Evolutionary conservation across 306 rosid genomes (phyloP).

Genomic region (Quercus cerris): DNA sequence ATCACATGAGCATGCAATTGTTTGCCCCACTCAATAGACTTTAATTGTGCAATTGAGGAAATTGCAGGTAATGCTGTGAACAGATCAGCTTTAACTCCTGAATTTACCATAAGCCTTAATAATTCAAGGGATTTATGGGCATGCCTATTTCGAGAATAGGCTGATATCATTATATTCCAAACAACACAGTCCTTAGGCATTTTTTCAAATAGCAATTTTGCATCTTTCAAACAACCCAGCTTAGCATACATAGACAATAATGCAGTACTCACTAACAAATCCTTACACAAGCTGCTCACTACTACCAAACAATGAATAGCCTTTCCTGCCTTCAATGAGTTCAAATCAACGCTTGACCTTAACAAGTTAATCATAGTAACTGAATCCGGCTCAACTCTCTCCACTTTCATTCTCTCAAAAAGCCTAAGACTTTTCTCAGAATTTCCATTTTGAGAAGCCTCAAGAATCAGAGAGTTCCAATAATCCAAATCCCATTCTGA

Average conservation of each 20-base stretch:
- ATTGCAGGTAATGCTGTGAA: slow-evolving; percentile 66
- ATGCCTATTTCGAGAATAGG: slow-evolving; percentile 35
- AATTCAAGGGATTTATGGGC: slow-evolving; percentile 45
- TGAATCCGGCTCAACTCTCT: slow-evolving; percentile 37
- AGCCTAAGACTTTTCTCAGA: slow-evolving; percentile 28
- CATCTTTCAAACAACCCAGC: slow-evolving; percentile 44
- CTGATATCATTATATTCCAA: slow-evolving; percentile 74
- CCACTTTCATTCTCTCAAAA: slow-evolving; percentile 41
- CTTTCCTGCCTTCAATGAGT: slow-evolving; percentile 41
- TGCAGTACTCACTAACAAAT: slow-evolving; percentile 62
- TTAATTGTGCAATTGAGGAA: slow-evolving; percentile 52
- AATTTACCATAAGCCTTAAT: slow-evolving; percentile 49
- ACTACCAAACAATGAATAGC: slow-evolving; percentile 45
- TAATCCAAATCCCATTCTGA: slow-evolving; percentile 14
- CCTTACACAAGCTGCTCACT: slow-evolving; percentile 40
- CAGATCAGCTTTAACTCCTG: slow-evolving; percentile 60
- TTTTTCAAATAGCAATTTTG: slow-evolving; percentile 47
- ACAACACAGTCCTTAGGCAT: slow-evolving; percentile 72
- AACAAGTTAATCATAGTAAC: slow-evolving; percentile 36
- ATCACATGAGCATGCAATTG: slow-evolving; percentile 66
- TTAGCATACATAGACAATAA: slow-evolving; percentile 65
- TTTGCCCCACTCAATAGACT: slow-evolving; percentile 45
- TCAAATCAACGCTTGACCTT: slow-evolving; percentile 43
- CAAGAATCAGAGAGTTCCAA: slow-evolving; percentile 41
- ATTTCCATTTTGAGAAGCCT: slow-evolving; percentile 39